Conservation (phyloP, 1,284 basidiomycete genomes). For the Pterulicium gracile region DNA sequence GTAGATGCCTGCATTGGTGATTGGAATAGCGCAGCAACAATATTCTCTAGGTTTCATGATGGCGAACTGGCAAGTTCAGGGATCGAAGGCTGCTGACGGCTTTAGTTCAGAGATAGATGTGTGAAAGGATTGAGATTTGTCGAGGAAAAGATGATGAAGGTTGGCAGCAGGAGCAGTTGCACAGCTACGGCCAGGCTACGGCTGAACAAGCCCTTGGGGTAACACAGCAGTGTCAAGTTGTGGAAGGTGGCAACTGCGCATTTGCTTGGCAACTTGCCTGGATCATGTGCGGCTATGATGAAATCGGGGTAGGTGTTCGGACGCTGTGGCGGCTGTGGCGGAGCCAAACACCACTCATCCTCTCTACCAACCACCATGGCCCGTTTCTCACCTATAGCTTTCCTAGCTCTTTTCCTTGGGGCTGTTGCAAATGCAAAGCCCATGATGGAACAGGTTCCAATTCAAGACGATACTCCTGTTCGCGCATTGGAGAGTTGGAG, state of each 20-base stretch:
- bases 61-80: not conserved
- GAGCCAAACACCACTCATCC: not conserved
- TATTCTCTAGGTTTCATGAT: constrained; percentile 61
- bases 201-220: too few species aligned
- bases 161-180: not conserved
- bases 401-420: constrained; percentile 23
- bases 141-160: not conserved
- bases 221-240: too few species aligned
- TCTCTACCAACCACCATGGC: constrained; percentile 25
- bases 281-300: too few species aligned
- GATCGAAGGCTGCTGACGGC: constrained; percentile 1
- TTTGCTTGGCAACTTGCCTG: too few species aligned
- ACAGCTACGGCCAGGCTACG: too few species aligned
- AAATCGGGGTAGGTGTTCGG: too few species aligned
- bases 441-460: constrained; percentile 26
- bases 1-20: constrained; percentile 83
- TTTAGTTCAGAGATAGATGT: constrained; percentile 2
- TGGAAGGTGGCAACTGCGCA: too few species aligned
- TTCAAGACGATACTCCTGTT: constrained; percentile 22
- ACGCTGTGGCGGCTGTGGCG: not conserved
- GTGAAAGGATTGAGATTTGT: constrained; percentile 7
- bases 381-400: constrained; percentile 21
- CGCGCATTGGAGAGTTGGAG: constrained; percentile 36
- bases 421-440: constrained; percentile 20
- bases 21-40: constrained; percentile 77